Evolutionary conservation across 2,329 filamentous ascomycete species (phyloP).

Genomic region (Immersiporthe knoxdaviesiana): DNA sequence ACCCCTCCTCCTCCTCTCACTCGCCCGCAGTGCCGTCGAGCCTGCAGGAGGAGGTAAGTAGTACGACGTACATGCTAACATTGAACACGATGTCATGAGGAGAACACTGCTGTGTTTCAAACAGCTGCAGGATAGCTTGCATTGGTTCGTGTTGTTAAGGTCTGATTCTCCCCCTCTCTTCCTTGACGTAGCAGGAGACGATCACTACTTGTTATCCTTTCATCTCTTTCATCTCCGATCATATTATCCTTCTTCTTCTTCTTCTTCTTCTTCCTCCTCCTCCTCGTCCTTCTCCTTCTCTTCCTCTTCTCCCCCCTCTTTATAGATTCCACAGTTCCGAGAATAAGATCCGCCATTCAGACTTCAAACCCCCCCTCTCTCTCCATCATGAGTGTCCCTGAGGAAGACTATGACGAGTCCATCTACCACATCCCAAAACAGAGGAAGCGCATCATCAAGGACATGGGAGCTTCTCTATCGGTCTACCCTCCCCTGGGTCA

Average conservation of each 20-base stretch:
- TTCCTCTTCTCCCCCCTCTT: background rate
- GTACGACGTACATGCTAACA: background rate
- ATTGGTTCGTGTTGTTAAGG: background rate
- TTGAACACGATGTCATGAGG: slow-evolving; percentile 8
- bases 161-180: background rate
- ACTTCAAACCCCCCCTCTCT: no score
- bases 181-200: background rate
- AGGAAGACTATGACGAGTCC: slow-evolving; percentile 42
- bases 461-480: slow-evolving; percentile 46
- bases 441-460: slow-evolving; percentile 38
- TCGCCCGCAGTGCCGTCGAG: slow-evolving; percentile 7
- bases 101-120: background rate
- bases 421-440: slow-evolving; percentile 45
- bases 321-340: background rate
- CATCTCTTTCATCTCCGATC: background rate
- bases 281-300: no score
- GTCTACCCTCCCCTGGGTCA: slow-evolving; percentile 76
- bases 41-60: background rate
- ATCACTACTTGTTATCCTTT: background rate
- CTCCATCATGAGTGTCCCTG: slow-evolving; percentile 30
- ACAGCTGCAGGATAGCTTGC: slow-evolving; percentile 7
- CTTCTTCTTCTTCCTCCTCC: background rate
- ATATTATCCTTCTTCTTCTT: no score
- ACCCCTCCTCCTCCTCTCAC: background rate
- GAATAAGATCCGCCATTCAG: background rate